These are phyloP conservation scores for Pseudogymnoascus sp. DNA, from an alignment of 2,329 filamentous ascomycete genomes.

Conservation along the genomic window DNA sequence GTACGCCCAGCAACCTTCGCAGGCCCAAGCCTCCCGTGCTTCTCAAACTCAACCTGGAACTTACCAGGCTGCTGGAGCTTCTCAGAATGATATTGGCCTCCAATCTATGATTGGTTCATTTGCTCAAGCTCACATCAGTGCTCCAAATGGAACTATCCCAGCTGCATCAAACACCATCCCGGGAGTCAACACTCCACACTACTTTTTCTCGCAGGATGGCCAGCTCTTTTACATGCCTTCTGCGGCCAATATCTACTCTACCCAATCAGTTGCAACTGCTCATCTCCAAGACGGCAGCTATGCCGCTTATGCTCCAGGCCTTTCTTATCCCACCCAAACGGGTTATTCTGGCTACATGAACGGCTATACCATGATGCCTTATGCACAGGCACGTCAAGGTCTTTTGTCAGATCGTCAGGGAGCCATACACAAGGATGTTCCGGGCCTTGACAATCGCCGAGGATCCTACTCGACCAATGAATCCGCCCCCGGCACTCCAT, in stretches of 20 bases:
- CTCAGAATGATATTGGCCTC: conserved; percentile 18
- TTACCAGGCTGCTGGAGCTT: conserved; percentile 14
- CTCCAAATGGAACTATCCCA: conserved; percentile 31
- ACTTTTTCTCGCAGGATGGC: conserved; percentile 28
- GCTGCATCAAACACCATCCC: conserved; percentile 22
- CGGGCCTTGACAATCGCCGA: conserved; percentile 56
- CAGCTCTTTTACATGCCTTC: conserved; percentile 27
- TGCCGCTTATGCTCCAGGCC: conserved; percentile 20
- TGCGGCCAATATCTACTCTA: conserved; percentile 24
- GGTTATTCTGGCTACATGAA: conserved; percentile 27
- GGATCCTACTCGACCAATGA: conserved; percentile 62
- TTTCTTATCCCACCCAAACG: conserved; percentile 27
- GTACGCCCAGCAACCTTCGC: conserved; percentile 23
- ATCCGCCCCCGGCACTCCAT: conserved; percentile 58
- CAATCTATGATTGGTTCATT: conserved; percentile 24
- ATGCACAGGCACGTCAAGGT: conserved; percentile 23
- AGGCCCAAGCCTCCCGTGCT: conserved; percentile 23
- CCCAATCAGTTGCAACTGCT: conserved; percentile 23
- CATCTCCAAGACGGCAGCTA: conserved; percentile 25
- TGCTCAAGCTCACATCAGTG: conserved; percentile 23
- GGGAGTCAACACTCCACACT: conserved; percentile 22
- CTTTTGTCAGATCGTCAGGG: conserved; percentile 27
- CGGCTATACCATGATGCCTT: conserved; percentile 26
- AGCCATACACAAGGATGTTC: conserved; percentile 39
- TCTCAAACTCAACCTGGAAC: conserved; percentile 22